Base-by-base conservation (phyloP, 2,329 filamentous ascomycete genomes). In the Zymoseptoria passerinii region DNA sequence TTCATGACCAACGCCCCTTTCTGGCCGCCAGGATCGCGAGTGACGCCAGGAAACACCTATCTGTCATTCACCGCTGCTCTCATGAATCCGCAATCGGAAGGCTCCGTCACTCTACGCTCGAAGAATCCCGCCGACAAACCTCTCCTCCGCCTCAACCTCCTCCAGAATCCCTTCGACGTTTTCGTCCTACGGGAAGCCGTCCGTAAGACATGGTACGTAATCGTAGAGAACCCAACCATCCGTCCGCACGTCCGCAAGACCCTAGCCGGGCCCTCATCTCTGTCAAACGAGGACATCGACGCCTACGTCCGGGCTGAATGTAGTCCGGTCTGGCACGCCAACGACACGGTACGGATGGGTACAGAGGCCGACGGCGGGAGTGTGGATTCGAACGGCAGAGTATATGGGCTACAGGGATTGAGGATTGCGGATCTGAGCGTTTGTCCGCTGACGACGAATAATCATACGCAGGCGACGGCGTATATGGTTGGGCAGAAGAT, bases 51-150 rank as follows among this genome's bases (percentile, higher is more conserved):
- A 68, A 72, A 1, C 77, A 73, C 52, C 72, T 83, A 86, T 65
- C 80, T 40, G 4, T 84, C 0, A 79, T 82, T 55, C 87, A 89
- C 69, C 70, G 70, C 70, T 76, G 69, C 9, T 19, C 28, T 60
- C n/a, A 54, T 55, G 48, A 57, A 86, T 65, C 75, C 78, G 0
- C 80, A 84, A 67, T 77, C 74, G 20, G 71, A 71, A 48, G 87
- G 87, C 7, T 80, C 78, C 1, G 85, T 90, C 4, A 78, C 71
- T 1, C 79, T 90, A 3, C 75, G 74, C n/a, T 84, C 82, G 0
- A 72, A 80, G 0, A 80, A 89, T 66, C 85, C 86, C 0, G 79
- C 81, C 0, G 85, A 88, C 56, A 74, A 77, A 3, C 86, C 87
- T 0, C 66, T 74, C 2, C 80, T 83, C 65, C 76, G 85, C 61